These are phyloP conservation scores for Trifolium fragiferum DNA, from an alignment of 306 rosid genomes.

Conservation along the genomic window DNA sequence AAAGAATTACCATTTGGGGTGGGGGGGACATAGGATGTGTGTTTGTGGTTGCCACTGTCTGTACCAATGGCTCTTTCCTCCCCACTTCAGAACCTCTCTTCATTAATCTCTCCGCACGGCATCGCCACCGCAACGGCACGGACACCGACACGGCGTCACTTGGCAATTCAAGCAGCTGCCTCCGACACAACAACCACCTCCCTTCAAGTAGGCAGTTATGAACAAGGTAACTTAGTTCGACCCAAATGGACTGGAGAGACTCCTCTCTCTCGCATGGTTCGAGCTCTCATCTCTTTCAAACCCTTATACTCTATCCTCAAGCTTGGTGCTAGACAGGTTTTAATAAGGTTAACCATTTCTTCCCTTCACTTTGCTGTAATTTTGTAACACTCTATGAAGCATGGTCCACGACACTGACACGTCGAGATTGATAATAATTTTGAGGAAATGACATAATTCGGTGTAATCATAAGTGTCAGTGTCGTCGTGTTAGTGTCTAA, in stretches of 20 bases:
- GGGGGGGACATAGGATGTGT: neutral
- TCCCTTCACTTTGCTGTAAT: neutral
- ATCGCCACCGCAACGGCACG: slow-evolving; percentile 13
- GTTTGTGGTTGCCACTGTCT: neutral
- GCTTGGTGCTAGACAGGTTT: slow-evolving; percentile 64
- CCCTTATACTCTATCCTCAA: slow-evolving; percentile 69
- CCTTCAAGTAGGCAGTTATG: slow-evolving; percentile 35
- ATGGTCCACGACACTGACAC: too few species aligned
- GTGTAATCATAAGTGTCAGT: too few species aligned
- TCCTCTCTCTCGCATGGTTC: slow-evolving; percentile 61
- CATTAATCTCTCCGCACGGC: slow-evolving; percentile 33
- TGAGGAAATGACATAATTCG: too few species aligned
- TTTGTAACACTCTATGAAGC: neutral
- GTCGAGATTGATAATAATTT: too few species aligned
- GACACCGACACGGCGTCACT: slow-evolving; percentile 5
- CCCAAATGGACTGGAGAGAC: slow-evolving; percentile 67
- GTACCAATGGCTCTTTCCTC: slow-evolving; percentile 50
- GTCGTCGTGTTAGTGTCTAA: too few species aligned
- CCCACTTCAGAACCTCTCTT: slow-evolving; percentile 46
- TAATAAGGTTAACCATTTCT: slow-evolving; percentile 52
- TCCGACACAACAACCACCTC: slow-evolving; percentile 37
- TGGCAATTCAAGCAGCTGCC: slow-evolving; percentile 41
- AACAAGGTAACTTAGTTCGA: slow-evolving; percentile 54
- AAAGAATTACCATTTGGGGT: neutral
- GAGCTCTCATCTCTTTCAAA: slow-evolving; percentile 61